Evolutionary conservation across 768 basidiomycete species (phyloP).

Genomic region (Lactarius indigo): DNA sequence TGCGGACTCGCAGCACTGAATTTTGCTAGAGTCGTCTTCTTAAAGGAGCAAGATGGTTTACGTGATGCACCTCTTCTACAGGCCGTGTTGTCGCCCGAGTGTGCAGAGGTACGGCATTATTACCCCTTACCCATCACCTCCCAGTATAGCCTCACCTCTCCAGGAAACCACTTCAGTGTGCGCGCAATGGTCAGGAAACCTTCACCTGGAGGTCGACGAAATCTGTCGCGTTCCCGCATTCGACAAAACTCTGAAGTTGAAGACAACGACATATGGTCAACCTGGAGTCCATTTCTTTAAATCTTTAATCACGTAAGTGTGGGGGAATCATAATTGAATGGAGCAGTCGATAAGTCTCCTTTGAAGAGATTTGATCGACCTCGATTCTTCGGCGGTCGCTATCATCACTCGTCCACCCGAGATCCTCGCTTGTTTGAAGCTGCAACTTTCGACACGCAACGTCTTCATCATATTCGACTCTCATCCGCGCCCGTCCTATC

Average conservation of each 20-base stretch:
- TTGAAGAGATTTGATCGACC: conserved; percentile 29
- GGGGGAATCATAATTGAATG: not conserved
- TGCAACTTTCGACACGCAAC: conserved; percentile 26
- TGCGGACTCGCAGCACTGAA: conserved; percentile 69
- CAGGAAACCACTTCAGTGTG: conserved; percentile 60
- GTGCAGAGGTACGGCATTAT: conserved; percentile 36
- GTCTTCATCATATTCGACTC: conserved; percentile 66
- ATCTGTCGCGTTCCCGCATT: conserved; percentile 50
- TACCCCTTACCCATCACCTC: not conserved
- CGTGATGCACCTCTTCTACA: conserved; percentile 33
- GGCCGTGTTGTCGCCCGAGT: conserved; percentile 34
- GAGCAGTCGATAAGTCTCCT: not conserved
- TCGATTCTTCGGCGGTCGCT: conserved; percentile 36
- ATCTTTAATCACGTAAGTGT: conserved; percentile 32
- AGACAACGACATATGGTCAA: conserved; percentile 36
- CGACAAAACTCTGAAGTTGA: conserved; percentile 36
- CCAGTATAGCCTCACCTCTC: not conserved
- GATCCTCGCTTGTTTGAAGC: conserved; percentile 52
- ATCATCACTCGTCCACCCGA: conserved; percentile 72
- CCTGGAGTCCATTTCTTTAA: conserved; percentile 40
- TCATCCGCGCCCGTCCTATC: conserved; percentile 55
- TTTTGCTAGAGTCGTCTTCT: conserved; percentile 51
- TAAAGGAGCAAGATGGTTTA: conserved; percentile 33
- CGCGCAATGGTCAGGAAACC: conserved; percentile 47
- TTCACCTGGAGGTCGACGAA: conserved; percentile 57